Evolutionary conservation across 2,329 filamentous ascomycete species (phyloP).

Genomic region (Tolypocladium cylindrosporum): DNA sequence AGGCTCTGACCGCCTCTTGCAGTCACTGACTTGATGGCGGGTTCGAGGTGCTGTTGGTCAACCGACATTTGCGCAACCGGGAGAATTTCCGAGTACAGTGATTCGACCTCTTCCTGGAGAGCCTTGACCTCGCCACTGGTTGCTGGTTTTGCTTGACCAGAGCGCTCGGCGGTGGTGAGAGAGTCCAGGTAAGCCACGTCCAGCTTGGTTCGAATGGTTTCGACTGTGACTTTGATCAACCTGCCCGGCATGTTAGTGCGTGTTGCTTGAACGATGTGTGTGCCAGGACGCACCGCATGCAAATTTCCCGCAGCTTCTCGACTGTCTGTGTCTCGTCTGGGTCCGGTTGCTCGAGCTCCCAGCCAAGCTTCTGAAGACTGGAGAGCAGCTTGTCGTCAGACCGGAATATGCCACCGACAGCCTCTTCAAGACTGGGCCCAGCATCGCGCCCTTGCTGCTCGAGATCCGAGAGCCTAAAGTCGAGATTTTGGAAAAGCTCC

Average conservation of each 20-base stretch:
- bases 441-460: slow-evolving; percentile 39
- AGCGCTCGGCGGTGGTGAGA: slow-evolving; percentile 19
- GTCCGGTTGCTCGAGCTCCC: slow-evolving; percentile 44
- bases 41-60: slow-evolving; percentile 56
- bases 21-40: slow-evolving; percentile 39
- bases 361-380: slow-evolving; percentile 56
- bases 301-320: slow-evolving; percentile 48
- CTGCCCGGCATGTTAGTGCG: slow-evolving; percentile 16
- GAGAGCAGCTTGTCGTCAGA: slow-evolving; percentile 57
- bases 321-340: slow-evolving; percentile 42
- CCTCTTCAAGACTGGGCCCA: slow-evolving; percentile 34
- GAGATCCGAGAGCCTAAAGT: slow-evolving; percentile 35
- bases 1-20: slow-evolving; percentile 32
- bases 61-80: slow-evolving; percentile 62
- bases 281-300: slow-evolving; percentile 32
- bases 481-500: slow-evolving; percentile 35
- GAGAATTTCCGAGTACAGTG: slow-evolving; percentile 58
- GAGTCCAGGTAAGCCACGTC: slow-evolving; percentile 46
- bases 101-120: slow-evolving; percentile 56
- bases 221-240: slow-evolving; percentile 47
- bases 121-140: slow-evolving; percentile 33
- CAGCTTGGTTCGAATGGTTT: slow-evolving; percentile 41
- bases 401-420: slow-evolving; percentile 38
- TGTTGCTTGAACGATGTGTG: too few species aligned
- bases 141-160: slow-evolving; percentile 14